phyloP scores from a whole-genome alignment of 2,329 filamentous ascomycete genomes.

The Chalara sp. region DNA sequence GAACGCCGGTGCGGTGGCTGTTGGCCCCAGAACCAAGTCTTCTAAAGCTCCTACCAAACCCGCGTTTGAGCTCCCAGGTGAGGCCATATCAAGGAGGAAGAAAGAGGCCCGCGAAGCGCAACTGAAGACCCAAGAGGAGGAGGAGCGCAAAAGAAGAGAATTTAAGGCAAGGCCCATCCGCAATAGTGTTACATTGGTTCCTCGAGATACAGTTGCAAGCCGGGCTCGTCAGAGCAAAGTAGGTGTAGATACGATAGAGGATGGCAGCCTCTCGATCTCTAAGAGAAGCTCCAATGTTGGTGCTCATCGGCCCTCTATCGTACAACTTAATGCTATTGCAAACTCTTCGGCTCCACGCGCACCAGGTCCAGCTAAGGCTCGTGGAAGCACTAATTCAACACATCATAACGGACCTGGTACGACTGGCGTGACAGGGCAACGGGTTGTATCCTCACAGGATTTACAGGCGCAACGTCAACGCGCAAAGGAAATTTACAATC shows the following conservation, averaged over 20 bases:
- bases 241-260: conserved; percentile 23
- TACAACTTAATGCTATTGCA: conserved; percentile 23
- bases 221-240: conserved; percentile 45
- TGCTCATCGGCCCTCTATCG: conserved; percentile 28
- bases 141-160: conserved; percentile 51
- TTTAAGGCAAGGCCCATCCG: conserved; percentile 57
- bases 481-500: conserved; percentile 46
- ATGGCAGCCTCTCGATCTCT: conserved; percentile 14
- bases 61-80: conserved; percentile 56
- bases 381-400: conserved; percentile 16
- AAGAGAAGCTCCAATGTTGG: conserved; percentile 25
- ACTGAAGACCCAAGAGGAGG: conserved; percentile 51
- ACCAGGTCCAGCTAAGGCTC: conserved; percentile 11
- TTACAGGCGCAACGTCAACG: conserved; percentile 43
- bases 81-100: conserved; percentile 43
- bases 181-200: conserved; percentile 34
- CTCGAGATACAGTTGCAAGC: conserved; percentile 52
- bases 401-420: conserved; percentile 14
- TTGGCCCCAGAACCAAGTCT: conserved; percentile 40
- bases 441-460: conserved; percentile 44
- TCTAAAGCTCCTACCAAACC: conserved; percentile 46
- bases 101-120: conserved; percentile 49
- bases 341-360: conserved; percentile 24
- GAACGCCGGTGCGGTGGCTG: conserved; percentile 26
- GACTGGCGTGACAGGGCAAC: conserved; percentile 28